Base-by-base conservation (phyloP, 208 protist genomes). In the Jaenimonas drosophilae region DNA sequence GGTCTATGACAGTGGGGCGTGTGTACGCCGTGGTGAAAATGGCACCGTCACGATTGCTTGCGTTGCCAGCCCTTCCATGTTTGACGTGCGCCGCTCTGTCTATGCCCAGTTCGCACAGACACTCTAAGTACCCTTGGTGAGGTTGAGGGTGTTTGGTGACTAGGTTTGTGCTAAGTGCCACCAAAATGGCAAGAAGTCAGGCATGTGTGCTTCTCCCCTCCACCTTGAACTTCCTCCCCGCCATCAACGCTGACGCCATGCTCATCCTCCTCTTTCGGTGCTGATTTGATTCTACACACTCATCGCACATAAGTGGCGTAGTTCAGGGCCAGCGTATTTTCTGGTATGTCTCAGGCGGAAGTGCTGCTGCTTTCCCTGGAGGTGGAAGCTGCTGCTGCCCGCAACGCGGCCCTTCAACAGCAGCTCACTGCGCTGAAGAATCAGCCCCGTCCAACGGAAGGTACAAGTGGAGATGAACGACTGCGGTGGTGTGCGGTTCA, bases 51-150 rank as follows among this genome's bases (percentile, higher is more conserved):
- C 85, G 2, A 48, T 94, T 4, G 75, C 80, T 19, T 88, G 76
- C 16, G 75, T 94, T 26, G 62, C 74, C n/a, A 85, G 69, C 1
- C 78, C 85, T 1, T 66, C 66, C 1, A 54, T 88, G 34, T 94
- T 86, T 65, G 56, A 69, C 9, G 59, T 94, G 25, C 64, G 85
- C 16, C 67, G 72, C 27, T 64, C 48, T 2, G 69, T 94, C 1
- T 94, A 94, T 43, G 58, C 67, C 42, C 80, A 94, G 42, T 94
- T 82, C 47, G 60, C 70, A 3, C 77, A 90, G 39, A 67, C 59
- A 38, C 48, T 93, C 1, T 91, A 76, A 47, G 19, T 21, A 12
- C 52, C 19, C 2, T 3, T 24, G 2, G 24, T n/a, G n/a, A n/a
- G n/a, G n/a, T n/a, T n/a, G n/a, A n/a, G n/a, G n/a, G n/a, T n/a